phyloP scores from a whole-genome alignment of 352 stramenopile genomes.

The Phytophthora podocarpi region DNA sequence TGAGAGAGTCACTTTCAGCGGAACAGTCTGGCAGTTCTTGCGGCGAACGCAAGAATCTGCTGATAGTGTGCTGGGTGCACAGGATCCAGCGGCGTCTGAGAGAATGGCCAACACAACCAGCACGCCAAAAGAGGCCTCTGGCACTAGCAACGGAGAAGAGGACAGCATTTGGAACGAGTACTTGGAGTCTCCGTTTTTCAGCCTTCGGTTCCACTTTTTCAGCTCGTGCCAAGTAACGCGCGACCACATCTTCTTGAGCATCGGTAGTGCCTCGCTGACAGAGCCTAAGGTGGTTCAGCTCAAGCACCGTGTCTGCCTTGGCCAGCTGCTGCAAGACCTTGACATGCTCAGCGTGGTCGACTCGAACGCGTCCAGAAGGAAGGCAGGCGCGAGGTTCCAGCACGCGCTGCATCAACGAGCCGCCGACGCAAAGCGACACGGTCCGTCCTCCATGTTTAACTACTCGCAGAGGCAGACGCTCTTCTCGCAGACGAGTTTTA shows the following conservation, averaged over 20 bases:
- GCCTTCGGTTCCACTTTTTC: conserved; percentile 71
- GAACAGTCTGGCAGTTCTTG: conserved; percentile 57
- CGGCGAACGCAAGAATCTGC: conserved; percentile 36
- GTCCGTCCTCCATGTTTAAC: conserved; percentile 28
- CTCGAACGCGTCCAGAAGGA: conserved; percentile 26
- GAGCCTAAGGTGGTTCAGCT: conserved; percentile 65
- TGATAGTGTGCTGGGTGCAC: conserved; percentile 8
- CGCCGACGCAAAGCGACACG: neutral
- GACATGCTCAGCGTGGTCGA: conserved; percentile 59
- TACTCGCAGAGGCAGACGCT: conserved; percentile 49
- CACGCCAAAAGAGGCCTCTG: neutral
- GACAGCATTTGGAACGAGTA: conserved; percentile 67
- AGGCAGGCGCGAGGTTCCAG: conserved; percentile 37
- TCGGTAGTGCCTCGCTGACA: conserved; percentile 67
- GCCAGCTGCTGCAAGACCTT: conserved; percentile 68
- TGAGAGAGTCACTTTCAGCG: conserved; percentile 54
- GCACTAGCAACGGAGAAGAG: neutral
- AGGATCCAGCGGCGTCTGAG: neutral
- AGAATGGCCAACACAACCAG: neutral
- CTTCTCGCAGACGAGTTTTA: conserved; percentile 47
- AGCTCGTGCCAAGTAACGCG: conserved; percentile 75
- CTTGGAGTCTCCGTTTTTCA: conserved; percentile 68
- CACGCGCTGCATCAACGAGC: conserved; percentile 36
- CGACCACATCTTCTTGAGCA: conserved; percentile 75
- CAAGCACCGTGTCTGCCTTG: conserved; percentile 65